Percentiles rank a stretch among this genome's conserved stretches.
These are phyloP conservation scores for Ophiostoma sp. DNA, from an alignment of 2,329 filamentous ascomycete genomes.

Conservation along the genomic window DNA sequence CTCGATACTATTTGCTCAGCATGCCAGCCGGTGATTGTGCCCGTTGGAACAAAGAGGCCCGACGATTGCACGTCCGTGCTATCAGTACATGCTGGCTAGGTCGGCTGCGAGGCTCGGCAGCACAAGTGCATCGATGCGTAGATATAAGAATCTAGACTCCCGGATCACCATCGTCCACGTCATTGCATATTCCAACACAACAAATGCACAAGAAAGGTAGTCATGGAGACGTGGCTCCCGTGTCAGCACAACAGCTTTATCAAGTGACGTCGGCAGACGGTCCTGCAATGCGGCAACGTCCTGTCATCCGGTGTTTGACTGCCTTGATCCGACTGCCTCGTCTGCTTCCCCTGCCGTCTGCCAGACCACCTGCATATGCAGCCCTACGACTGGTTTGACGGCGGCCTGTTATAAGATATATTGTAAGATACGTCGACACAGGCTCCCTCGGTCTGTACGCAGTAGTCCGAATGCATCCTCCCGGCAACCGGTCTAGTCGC, in stretches of 20 bases:
- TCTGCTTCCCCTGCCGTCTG: neutral
- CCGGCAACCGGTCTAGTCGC: neutral
- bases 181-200: neutral
- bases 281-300: too few species aligned
- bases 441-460: too few species aligned
- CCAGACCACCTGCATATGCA: conserved; percentile 14
- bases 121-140: too few species aligned
- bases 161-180: too few species aligned
- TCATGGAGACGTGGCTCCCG: neutral
- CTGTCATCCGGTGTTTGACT: too few species aligned
- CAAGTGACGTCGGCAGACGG: too few species aligned
- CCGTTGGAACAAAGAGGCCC: neutral
- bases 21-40: neutral
- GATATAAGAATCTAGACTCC: too few species aligned
- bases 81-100: too few species aligned
- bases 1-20: neutral
- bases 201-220: conserved; percentile 1
- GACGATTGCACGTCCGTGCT: neutral
- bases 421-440: too few species aligned
- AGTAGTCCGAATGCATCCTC: neutral
- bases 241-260: too few species aligned
- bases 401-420: neutral
- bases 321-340: neutral
- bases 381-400: neutral
- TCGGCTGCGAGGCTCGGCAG: too few species aligned